Base-by-base conservation (phyloP, 768 basidiomycete genomes). In the Pisolithus sp. region DNA sequence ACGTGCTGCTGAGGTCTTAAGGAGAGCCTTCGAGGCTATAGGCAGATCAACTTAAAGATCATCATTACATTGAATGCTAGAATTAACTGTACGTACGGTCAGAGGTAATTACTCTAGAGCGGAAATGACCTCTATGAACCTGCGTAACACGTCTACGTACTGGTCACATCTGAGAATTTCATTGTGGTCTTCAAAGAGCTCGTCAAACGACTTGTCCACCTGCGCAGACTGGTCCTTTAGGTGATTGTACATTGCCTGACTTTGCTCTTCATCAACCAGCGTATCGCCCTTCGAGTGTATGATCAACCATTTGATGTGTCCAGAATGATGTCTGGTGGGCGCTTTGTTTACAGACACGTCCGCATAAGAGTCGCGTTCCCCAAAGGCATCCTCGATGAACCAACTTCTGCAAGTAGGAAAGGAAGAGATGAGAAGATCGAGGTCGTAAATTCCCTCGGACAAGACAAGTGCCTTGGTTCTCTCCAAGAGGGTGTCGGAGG, bases 401-500 rank as follows among this genome's bases (percentile, higher is more conserved):
- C 82, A 83, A 7, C 70, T 60, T 47, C 71, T 75, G 65, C 91
- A 92, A n/a, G 42, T 24, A 2, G 89, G 87, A 68, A 89, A 89
- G 51, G 71, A 75, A 12, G 63, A 57, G 23, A 89, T 71, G 39
- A 92, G 75, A 4, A 73, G 58, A 64, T 86, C 84, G 53, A 89
- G 67, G 64, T 91, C 82, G 66, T 83, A 90, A 55, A 91, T 83
- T 30, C 90, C 90, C 65, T 87, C 89, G 1, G 89, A 83, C 58
- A 84, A 55, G 47, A 82, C 66, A 43, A 89, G 69, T 15, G 74
- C 84, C 48, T 73, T 73, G 78, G 76, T 43, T 76, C 71, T 49
- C 58, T 56, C 45, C 78, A 67, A 18, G 83, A 69, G 36, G 49
- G 48, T 12, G 60, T 59, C 41, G 71, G 65, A 62, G 0, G 85